Base-by-base conservation (phyloP, 768 basidiomycete genomes). In the Trametes sanguinea region DNA sequence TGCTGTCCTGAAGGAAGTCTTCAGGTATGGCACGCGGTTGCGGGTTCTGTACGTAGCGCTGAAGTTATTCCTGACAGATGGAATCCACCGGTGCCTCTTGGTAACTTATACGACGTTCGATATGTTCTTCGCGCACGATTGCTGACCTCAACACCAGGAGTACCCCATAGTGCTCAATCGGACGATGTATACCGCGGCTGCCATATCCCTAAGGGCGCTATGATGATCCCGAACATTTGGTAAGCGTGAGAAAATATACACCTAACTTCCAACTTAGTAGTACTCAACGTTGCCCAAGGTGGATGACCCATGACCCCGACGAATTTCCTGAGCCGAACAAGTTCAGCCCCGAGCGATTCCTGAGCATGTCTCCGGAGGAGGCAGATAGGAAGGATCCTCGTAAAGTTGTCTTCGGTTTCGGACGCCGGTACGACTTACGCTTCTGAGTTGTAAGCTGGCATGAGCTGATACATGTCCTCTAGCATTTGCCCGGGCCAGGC, bases 401-500 rank as follows among this genome's bases (percentile, higher is more conserved):
- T 13, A 43, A 61, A 35, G 16, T 62, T 40, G 62, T 66, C 17
- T 66, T 66, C 42, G 65, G 65, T 13, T 65, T 69, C 51, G 68
- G 68, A 4, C 57, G 66, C 11, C 54, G 65, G 65, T 63, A 37
- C 46, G 67, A 32, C 22, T 42, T 4, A 11, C 40, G 27, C 29
- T 4, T 29, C 32, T 22, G 27, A 47, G 17, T 13, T 29, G 22
- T 50, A 30, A 32, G 17, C 8, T 55, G 14, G 8, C 16, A n/a
- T 4, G 4, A 30, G 1, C 43, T 44, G 9, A 33, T 45, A 16
- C 40, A 22, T 10, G 1, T 22, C n/a, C 35, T 22, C 4, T 27
- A 71, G 73, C 7, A 50, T 66, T 13, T 74, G 73, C 51, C 69
- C 72, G 1, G 73, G 72, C 2, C 57, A 65, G 30, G 51, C 61